These are phyloP conservation scores for Combretum micranthum DNA, from an alignment of 345 rosid species.

Conservation along the genomic window DNA sequence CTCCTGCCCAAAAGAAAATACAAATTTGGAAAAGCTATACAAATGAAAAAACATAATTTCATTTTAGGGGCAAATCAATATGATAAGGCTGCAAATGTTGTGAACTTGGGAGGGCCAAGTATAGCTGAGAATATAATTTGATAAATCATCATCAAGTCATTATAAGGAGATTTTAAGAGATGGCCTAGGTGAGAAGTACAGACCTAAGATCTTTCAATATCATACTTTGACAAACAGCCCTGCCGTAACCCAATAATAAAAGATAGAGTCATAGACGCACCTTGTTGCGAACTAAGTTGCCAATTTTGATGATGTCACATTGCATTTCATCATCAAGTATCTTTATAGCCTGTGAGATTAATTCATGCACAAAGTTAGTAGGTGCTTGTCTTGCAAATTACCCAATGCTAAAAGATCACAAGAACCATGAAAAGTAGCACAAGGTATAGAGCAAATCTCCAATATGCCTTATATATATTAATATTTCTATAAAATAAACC, in stretches of 20 bases:
- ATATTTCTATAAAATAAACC: too few species aligned
- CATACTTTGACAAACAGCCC: not conserved
- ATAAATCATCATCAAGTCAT: too few species aligned
- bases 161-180: not conserved
- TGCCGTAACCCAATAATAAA: not conserved
- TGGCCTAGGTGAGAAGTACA: too few species aligned
- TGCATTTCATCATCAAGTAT: slow-evolving; percentile 73
- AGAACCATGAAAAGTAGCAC: too few species aligned
- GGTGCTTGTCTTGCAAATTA: not conserved
- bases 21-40: not conserved
- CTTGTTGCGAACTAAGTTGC: slow-evolving; percentile 76
- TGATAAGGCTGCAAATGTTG: too few species aligned
- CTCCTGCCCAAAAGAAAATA: slow-evolving; percentile 46
- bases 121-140: too few species aligned
- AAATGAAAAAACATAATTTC: not conserved
- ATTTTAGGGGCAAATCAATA: not conserved
- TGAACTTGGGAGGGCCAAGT: too few species aligned
- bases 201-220: too few species aligned
- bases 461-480: too few species aligned
- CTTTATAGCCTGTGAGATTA: slow-evolving; percentile 62
- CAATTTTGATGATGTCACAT: slow-evolving; percentile 88
- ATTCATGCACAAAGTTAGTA: slow-evolving; percentile 4
- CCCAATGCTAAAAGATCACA: not conserved
- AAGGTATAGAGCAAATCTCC: too few species aligned
- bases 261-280: slow-evolving; percentile 29